Conservation (phyloP, 2,329 filamentous ascomycete species). For the Fusarium gaditjirri region DNA sequence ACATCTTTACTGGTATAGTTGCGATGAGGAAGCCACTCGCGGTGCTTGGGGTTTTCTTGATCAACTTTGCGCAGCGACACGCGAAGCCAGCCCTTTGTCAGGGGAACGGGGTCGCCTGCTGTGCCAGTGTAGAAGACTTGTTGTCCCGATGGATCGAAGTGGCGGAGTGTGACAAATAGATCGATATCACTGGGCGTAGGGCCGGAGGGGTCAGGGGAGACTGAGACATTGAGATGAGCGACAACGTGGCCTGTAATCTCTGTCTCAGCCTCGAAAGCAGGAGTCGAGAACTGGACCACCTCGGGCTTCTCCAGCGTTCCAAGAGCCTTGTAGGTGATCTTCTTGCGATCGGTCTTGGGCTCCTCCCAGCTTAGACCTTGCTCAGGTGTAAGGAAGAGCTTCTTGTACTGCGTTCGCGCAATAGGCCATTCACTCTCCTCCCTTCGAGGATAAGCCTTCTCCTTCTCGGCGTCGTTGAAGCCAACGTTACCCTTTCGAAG, state of each 20-base stretch:
- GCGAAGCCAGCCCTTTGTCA: constrained; percentile 73
- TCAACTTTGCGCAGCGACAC: constrained; percentile 66
- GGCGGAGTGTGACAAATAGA: constrained; percentile 70
- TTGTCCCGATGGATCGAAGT: constrained; percentile 63
- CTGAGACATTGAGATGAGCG: constrained; percentile 72
- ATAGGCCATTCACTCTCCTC: constrained; percentile 75
- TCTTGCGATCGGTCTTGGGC: constrained; percentile 41
- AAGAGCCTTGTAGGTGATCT: constrained; percentile 68
- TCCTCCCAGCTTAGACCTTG: constrained; percentile 47
- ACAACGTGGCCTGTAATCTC: constrained; percentile 77
- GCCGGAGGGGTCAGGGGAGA: constrained; percentile 62
- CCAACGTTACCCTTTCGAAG: constrained; percentile 74
- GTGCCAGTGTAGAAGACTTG: constrained; percentile 74
- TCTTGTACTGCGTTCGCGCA: constrained; percentile 70
- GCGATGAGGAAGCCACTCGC: constrained; percentile 63
- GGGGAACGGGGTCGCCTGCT: constrained; percentile 69
- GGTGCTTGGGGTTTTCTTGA: constrained; percentile 60
- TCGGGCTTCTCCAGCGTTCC: constrained; percentile 66
- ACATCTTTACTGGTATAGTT: constrained; percentile 69
- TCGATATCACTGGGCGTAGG: constrained; percentile 64
- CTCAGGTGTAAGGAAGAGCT: constrained; percentile 66
- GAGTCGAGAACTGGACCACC: constrained; percentile 66
- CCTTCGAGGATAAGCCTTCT: constrained; percentile 65
- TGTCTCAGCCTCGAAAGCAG: constrained; percentile 68
- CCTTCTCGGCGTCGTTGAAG: constrained; percentile 70